phyloP scores from a whole-genome alignment of 345 rosid genomes.

The Eucalyptus guilfoylei region DNA sequence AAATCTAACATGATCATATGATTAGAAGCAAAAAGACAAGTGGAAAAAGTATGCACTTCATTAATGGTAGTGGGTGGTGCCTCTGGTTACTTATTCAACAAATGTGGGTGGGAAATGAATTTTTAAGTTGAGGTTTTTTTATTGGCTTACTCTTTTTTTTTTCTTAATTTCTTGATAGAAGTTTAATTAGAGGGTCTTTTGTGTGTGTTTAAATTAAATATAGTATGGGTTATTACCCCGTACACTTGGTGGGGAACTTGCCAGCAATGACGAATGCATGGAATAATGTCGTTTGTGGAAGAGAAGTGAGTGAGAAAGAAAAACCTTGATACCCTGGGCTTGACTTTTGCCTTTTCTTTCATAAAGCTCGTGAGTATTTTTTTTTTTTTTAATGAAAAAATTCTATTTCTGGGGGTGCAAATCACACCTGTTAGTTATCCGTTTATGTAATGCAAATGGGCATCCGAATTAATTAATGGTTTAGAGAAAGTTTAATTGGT shows the following conservation, averaged over 20 bases:
- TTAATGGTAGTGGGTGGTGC: not conserved
- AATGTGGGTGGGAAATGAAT: not conserved
- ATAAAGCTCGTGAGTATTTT: not conserved
- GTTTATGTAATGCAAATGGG: not conserved
- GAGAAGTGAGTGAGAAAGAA: not conserved
- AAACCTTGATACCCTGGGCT: not conserved
- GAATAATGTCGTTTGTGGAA: not conserved
- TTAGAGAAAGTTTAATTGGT: not conserved
- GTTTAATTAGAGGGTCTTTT: not conserved
- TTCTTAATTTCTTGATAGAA: not conserved
- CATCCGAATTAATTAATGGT: not conserved
- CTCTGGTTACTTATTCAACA: constrained; percentile 1
- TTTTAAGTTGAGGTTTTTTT: not conserved
- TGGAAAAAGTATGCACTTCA: not conserved
- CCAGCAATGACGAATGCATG: not conserved
- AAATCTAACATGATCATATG: not conserved
- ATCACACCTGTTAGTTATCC: not conserved
- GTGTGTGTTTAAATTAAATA: not conserved
- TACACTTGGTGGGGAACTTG: not conserved
- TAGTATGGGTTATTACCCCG: not conserved
- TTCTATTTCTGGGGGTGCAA: not conserved
- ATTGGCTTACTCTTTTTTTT: not conserved
- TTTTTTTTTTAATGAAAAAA: not conserved
- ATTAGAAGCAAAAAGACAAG: not conserved
- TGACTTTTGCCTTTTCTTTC: not conserved